A percentile compares a stretch with the other conserved stretches of the same genome.
phyloP scores from a whole-genome alignment of 2,329 filamentous ascomycete genomes.

The Didymella glomerata region DNA sequence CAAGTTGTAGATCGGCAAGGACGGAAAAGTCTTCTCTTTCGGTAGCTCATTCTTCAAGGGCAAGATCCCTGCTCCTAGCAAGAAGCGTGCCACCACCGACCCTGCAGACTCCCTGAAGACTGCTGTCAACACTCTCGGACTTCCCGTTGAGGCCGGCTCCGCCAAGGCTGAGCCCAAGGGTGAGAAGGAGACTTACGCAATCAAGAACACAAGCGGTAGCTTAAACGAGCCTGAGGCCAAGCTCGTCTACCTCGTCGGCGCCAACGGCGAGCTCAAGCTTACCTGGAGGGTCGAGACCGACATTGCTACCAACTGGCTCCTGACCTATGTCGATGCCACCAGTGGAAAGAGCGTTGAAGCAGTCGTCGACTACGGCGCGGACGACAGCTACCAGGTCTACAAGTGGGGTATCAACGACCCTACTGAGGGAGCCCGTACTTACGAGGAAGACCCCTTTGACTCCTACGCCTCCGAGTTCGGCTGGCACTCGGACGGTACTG shows the following conservation, averaged over 20 bases:
- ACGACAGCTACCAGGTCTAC: constrained; percentile 64
- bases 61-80: constrained; percentile 45
- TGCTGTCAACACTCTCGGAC: constrained; percentile 49
- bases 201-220: constrained; percentile 55
- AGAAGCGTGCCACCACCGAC: constrained; percentile 48
- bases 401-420: constrained; percentile 65
- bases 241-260: constrained; percentile 61
- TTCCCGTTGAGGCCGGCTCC: constrained; percentile 52
- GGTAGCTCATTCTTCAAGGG: constrained; percentile 62
- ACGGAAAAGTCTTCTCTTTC: constrained; percentile 66
- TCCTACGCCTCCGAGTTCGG: constrained; percentile 59
- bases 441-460: constrained; percentile 61
- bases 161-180: constrained; percentile 39
- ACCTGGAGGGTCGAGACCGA: constrained; percentile 68
- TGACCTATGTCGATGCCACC: constrained; percentile 63
- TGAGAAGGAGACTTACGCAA: constrained; percentile 51
- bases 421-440: constrained; percentile 56
- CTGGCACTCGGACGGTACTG: constrained; percentile 61
- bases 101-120: constrained; percentile 55
- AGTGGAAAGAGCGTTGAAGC: constrained; percentile 57
- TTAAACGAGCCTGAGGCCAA: constrained; percentile 62
- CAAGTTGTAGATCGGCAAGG: constrained; percentile 55
- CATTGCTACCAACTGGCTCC: constrained; percentile 63
- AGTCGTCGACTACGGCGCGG: constrained; percentile 63
- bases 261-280: constrained; percentile 59